Percentiles rank a stretch among this genome's conserved stretches.
These are phyloP conservation scores for Yarrowia galli DNA, from an alignment of 1,139 yeast genomes.

Conservation along the genomic window DNA sequence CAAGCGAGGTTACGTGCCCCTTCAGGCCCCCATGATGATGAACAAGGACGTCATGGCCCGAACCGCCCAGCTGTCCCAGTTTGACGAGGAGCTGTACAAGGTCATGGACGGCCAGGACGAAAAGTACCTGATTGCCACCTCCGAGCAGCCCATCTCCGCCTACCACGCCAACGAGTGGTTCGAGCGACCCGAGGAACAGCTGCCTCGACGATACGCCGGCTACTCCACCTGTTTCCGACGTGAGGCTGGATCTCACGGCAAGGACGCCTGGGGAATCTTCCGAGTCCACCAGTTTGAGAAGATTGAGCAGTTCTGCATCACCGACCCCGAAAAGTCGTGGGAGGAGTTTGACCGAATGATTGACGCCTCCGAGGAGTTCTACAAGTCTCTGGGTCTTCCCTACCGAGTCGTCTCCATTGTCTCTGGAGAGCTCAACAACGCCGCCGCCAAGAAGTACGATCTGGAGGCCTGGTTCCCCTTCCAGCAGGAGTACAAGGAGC, in stretches of 20 bases:
- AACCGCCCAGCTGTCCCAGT: constrained; percentile 97
- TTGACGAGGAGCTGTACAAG: constrained; percentile 97
- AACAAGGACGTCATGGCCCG: constrained; percentile 99
- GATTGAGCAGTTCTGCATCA: constrained; percentile 92
- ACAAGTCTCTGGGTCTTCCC: constrained; percentile 89
- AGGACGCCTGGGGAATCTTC: constrained; percentile 99
- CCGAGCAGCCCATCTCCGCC: constrained; percentile 99
- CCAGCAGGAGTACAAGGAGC: constrained; percentile 98
- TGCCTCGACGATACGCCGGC: constrained; percentile 94
- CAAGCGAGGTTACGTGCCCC: constrained; percentile 80
- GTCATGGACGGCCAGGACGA: constrained; percentile 97
- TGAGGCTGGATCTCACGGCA: constrained; percentile 99
- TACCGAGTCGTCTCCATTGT: constrained; percentile 98
- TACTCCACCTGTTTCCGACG: constrained; percentile 98
- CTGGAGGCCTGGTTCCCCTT: constrained; percentile 99
- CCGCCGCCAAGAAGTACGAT: constrained; percentile 98
- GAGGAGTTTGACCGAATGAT: constrained; percentile 96
- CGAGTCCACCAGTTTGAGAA: constrained; percentile 98
- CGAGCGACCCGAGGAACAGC: constrained; percentile 95
- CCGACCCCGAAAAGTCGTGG: constrained; percentile 99
- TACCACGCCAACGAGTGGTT: constrained; percentile 99
- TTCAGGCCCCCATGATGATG: constrained; percentile 99
- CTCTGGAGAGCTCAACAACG: constrained; percentile 97
- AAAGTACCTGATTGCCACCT: constrained; percentile 96
- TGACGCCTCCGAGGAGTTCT: constrained; percentile 87